Conservation (phyloP, 192 early-diverging fungal species). For the Polychytrium aggregatum region DNA sequence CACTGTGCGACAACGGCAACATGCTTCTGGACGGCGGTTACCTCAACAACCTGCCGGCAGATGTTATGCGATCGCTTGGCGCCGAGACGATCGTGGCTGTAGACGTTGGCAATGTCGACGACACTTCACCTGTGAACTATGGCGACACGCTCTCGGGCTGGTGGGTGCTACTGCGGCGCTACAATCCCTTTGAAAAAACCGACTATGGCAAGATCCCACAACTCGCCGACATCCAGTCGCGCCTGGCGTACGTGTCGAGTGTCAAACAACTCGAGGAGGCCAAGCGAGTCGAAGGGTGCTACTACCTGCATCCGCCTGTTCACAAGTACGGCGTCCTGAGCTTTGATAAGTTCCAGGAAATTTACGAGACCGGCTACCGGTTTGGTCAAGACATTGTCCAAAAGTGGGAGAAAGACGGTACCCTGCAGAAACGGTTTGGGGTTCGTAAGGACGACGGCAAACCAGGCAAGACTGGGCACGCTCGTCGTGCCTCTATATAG, state of each 20-base stretch:
- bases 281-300: conserved; percentile 59
- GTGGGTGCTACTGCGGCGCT: conserved; percentile 70
- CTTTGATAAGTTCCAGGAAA: conserved; percentile 84
- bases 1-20: conserved; percentile 90
- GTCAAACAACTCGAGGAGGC: conserved; percentile 84
- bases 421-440: conserved; percentile 43
- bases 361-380: conserved; percentile 76
- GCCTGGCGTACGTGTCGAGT: conserved; percentile 79
- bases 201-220: conserved; percentile 65
- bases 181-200: conserved; percentile 55
- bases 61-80: conserved; percentile 58
- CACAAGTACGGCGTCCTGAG: conserved; percentile 76
- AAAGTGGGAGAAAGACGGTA: conserved; percentile 71
- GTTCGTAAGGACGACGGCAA: conserved; percentile 2
- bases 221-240: conserved; percentile 87
- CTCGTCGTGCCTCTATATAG: conserved; percentile 13
- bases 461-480: conserved; percentile 2
- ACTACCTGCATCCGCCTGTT: conserved; percentile 84
- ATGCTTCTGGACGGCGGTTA: conserved; percentile 99
- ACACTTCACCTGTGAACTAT: conserved; percentile 82
- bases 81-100: conserved; percentile 89
- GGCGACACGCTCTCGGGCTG: conserved; percentile 90
- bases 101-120: conserved; percentile 85
- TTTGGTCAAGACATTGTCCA: conserved; percentile 65
- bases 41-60: conserved; percentile 92